Base-by-base conservation (phyloP, 176 grass and related monocot species). In the Oryza officinalis region DNA sequence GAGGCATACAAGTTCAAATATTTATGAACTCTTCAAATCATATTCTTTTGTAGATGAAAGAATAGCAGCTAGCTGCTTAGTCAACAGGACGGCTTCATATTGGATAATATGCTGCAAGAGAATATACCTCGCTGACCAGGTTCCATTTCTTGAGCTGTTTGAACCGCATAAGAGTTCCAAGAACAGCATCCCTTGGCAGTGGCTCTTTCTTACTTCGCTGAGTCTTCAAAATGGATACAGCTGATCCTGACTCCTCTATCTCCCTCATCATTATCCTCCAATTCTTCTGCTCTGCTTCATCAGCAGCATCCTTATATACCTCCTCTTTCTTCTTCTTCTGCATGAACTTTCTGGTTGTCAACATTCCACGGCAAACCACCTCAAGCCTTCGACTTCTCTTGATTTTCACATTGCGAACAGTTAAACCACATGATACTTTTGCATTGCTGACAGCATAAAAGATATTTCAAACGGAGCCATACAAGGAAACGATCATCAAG, bases 101-200 rank as follows among this genome's bases (percentile, higher is more conserved):
- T 87, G 38, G 14, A 11, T 67, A 67, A 85, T 77, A 31, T 65
- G 64, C 32, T 47, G 37, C 13, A 30, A 81, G 60, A 65, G 41
- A 72, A 8, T 49, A 88, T 94, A 95, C 96, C 96, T 98, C 96
- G 41, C 89, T 78, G 18, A 98, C 96, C 74, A 95, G 74, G 78
- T 94, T 89, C 96, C 96, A 95, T 68, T 90, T 98, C 81, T 88
- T 98, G 27, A 98, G 73, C 78, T 98, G 93, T 83, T 95, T 95
- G 87, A 98, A 95, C 78, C 96, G 88, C 60, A 91, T 77, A 12
- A 98, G 83, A 27, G 93, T 95, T 3, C 96, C 96, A 70, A 98
- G 86, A 87, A 98, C 71, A 84, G 86, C 52, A 82, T 92, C 80
- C 78, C 87, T 93, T 44, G 96, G 91, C 18, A 95, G 76, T 40